Evolutionary conservation across 257 asterid genomes (phyloP).

Genomic region (Salvia rosmarinus): DNA sequence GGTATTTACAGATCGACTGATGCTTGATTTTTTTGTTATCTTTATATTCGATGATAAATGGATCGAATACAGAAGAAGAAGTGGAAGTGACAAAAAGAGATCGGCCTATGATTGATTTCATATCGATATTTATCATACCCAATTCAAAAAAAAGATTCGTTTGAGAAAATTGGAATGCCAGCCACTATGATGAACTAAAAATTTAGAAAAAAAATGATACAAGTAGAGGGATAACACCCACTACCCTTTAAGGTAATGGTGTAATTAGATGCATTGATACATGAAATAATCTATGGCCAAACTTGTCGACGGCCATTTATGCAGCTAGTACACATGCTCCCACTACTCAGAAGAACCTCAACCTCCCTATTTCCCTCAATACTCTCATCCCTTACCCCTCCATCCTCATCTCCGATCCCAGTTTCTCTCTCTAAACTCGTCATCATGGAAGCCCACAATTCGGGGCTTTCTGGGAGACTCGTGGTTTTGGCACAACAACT

Average conservation of each 20-base stretch:
- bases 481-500: conserved; percentile 70
- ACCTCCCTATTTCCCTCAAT: conserved; percentile 36
- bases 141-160: too few species aligned
- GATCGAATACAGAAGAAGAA: too few species aligned
- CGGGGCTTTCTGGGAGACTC: conserved; percentile 48
- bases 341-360: conserved; percentile 53
- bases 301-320: conserved; percentile 20
- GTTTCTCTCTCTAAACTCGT: conserved; percentile 40
- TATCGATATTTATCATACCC: too few species aligned
- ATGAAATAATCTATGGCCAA: background rate
- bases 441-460: conserved; percentile 51
- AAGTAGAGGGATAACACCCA: background rate
- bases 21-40: too few species aligned
- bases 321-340: conserved; percentile 47
- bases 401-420: conserved; percentile 32
- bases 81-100: too few species aligned
- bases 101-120: too few species aligned
- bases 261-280: conserved; percentile 16
- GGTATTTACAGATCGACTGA: too few species aligned
- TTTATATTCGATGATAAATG: too few species aligned
- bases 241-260: background rate
- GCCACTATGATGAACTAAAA: too few species aligned
- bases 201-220: too few species aligned
- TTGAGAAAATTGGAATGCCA: too few species aligned
- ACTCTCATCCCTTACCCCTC: conserved; percentile 28